These are phyloP conservation scores for Leptographium flavum DNA, from an alignment of 2,329 filamentous ascomycete genomes.

Conservation along the genomic window DNA sequence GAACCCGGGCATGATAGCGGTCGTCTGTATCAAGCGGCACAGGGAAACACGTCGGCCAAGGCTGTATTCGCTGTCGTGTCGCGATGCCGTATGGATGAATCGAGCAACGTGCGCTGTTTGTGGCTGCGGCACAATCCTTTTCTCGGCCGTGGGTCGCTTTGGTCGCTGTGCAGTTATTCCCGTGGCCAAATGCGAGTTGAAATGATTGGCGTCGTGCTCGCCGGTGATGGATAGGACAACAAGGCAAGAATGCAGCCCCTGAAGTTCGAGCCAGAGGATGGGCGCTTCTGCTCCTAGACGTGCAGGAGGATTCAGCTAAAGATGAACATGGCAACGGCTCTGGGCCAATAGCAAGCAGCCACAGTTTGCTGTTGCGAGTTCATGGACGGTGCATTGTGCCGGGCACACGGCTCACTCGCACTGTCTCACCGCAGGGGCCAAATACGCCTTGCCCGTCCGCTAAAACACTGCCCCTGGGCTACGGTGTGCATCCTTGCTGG, in stretches of 20 bases:
- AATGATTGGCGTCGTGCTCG: too few relatives aligned
- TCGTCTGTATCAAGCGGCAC: not conserved
- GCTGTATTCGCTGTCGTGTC: too few relatives aligned
- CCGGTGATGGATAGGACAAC: not conserved
- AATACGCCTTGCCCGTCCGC: constrained; percentile 1
- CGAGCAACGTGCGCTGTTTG: too few relatives aligned
- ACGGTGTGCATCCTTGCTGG: too few relatives aligned
- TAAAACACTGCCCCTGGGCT: not conserved
- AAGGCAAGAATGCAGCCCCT: not conserved
- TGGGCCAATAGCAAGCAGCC: not conserved
- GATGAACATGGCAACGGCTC: not conserved
- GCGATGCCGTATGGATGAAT: too few relatives aligned
- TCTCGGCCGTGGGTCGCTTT: too few relatives aligned
- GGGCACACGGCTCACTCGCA: not conserved
- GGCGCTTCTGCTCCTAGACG: not conserved
- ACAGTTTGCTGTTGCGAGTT: constrained; percentile 1
- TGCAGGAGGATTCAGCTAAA: not conserved
- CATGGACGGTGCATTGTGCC: not conserved
- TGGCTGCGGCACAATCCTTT: too few relatives aligned
- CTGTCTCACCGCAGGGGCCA: not conserved
- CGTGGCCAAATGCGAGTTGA: too few relatives aligned
- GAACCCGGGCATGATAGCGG: constrained; percentile 64
- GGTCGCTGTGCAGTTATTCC: too few relatives aligned
- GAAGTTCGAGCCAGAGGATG: not conserved
- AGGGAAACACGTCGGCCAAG: constrained; percentile 1